phyloP scores from a whole-genome alignment of 2,329 filamentous ascomycete species.

The Byssochlamys sp. region DNA sequence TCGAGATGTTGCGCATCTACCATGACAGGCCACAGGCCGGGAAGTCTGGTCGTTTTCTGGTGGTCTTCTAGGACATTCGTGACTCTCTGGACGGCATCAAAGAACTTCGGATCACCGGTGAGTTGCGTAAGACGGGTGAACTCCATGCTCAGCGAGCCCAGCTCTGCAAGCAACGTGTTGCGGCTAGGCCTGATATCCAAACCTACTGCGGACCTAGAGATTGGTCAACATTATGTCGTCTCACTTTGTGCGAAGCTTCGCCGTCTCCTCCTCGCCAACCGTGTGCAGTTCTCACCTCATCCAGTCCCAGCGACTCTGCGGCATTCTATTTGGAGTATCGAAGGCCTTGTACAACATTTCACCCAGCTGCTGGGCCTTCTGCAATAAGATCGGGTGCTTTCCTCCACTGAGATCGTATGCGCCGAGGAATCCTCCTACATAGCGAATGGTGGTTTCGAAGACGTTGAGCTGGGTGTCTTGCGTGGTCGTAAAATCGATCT shows the following conservation, averaged over 20 bases:
- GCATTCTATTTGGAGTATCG: constrained; percentile 90
- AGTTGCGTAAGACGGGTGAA: constrained; percentile 82
- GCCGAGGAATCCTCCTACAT: constrained; percentile 73
- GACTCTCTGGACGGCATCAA: constrained; percentile 78
- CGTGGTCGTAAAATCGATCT: constrained; percentile 75
- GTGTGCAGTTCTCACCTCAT: constrained; percentile 41
- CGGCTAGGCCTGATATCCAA: constrained; percentile 39
- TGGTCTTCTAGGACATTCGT: constrained; percentile 66
- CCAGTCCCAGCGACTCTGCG: constrained; percentile 71
- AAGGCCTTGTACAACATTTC: constrained; percentile 75
- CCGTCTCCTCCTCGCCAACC: not conserved
- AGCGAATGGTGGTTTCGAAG: constrained; percentile 86
- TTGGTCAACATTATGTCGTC: constrained; percentile 33
- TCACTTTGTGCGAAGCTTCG: not conserved
- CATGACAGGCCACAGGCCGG: constrained; percentile 69
- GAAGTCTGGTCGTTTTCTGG: constrained; percentile 60
- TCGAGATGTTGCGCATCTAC: constrained; percentile 48
- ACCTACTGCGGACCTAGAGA: constrained; percentile 20
- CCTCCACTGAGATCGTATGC: constrained; percentile 79
- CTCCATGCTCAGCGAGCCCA: constrained; percentile 76
- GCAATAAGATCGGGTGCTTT: constrained; percentile 58
- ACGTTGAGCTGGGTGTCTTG: constrained; percentile 62
- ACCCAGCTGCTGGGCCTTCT: constrained; percentile 71
- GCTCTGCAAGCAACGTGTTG: constrained; percentile 59
- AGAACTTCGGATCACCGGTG: constrained; percentile 71